A percentile compares a stretch with the other conserved stretches of the same genome.
These are phyloP conservation scores for Fusarium sp. DNA, from an alignment of 2,329 filamentous ascomycete genomes.

Conservation along the genomic window DNA sequence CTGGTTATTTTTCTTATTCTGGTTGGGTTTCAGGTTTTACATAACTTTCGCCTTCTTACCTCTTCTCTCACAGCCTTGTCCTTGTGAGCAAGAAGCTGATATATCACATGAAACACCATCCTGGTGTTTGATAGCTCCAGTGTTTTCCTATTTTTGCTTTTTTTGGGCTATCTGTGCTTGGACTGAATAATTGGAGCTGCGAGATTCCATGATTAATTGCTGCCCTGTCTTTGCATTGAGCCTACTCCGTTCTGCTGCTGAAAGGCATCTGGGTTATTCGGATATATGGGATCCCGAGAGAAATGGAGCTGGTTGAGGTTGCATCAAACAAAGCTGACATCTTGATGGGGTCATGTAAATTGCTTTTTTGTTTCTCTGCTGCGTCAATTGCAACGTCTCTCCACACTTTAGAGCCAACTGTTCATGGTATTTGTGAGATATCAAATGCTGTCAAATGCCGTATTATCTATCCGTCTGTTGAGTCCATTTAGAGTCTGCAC, in stretches of 20 bases:
- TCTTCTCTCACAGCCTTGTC: conserved; percentile 8
- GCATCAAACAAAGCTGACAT: neutral
- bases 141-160: neutral
- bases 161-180: neutral
- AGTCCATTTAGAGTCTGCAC: neutral
- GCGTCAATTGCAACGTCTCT: conserved; percentile 3
- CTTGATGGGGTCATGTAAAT: neutral
- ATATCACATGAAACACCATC: conserved; percentile 19
- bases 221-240: neutral
- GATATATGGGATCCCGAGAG: neutral
- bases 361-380: neutral
- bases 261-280: neutral
- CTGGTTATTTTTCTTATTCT: conserved; percentile 2
- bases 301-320: neutral
- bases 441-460: neutral
- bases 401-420: neutral
- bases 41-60: neutral
- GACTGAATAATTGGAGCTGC: neutral
- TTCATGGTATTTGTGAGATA: neutral
- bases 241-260: neutral
- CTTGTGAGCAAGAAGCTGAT: neutral
- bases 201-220: neutral
- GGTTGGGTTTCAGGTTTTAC: conserved; percentile 34
- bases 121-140: neutral
- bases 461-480: neutral